Percentiles rank a stretch among this genome's conserved stretches.
Conservation (phyloP, 2,329 filamentous ascomycete species). For the Trichoderma atrobrunneum region DNA sequence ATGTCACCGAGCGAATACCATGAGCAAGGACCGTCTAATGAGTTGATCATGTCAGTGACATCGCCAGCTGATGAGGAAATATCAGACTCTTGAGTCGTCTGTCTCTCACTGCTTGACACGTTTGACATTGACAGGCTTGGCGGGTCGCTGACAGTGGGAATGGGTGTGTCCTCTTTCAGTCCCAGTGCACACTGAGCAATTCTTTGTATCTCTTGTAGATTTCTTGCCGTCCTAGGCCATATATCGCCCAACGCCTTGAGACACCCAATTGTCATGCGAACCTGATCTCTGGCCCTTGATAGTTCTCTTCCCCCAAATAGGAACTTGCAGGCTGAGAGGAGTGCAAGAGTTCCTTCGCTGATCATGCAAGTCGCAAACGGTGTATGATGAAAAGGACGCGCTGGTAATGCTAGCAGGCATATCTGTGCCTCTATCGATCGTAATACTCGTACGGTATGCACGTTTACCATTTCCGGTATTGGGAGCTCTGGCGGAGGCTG, state of each 20-base stretch:
- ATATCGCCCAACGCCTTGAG: background rate
- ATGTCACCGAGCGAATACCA: background rate
- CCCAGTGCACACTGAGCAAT: background rate
- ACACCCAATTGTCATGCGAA: background rate
- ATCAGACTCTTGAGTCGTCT: background rate
- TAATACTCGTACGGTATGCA: background rate
- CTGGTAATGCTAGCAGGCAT: background rate
- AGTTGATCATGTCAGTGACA: too few relatives aligned
- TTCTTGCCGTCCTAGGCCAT: background rate
- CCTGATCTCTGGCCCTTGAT: background rate
- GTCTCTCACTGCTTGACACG: background rate
- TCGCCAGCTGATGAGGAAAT: background rate
- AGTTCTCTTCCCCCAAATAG: background rate
- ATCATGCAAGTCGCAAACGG: background rate
- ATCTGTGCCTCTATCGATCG: background rate
- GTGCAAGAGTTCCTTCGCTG: background rate
- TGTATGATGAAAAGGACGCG: background rate
- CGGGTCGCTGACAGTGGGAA: too few relatives aligned
- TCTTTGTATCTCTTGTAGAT: background rate
- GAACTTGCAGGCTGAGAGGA: background rate
- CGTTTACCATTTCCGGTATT: background rate
- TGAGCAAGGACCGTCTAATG: background rate
- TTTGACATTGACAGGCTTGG: background rate
- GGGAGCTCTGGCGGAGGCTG: background rate
- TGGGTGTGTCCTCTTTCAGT: background rate